These are phyloP conservation scores for Trichosporon coremiiforme DNA, from an alignment of 1,284 basidiomycete species.

Conservation along the genomic window DNA sequence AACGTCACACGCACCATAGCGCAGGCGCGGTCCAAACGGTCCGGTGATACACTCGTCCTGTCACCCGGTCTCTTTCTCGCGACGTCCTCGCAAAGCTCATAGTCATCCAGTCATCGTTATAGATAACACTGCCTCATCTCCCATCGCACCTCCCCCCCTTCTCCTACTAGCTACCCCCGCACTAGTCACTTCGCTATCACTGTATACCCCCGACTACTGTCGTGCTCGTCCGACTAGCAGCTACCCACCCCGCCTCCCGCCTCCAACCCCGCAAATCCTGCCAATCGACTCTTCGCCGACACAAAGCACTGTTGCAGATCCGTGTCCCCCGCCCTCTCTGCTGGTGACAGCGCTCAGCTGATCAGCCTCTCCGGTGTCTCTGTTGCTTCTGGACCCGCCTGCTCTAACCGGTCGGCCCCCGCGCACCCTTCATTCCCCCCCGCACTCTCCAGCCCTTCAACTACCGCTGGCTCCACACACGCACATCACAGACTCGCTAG, in stretches of 20 bases:
- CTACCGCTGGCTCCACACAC: neutral
- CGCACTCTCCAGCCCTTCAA: too few species aligned
- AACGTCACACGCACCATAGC: constrained; percentile 9
- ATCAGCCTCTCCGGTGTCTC: neutral
- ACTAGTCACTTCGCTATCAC: neutral
- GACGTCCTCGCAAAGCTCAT: too few species aligned
- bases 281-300: constrained; percentile 7
- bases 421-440: too few species aligned
- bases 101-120: too few species aligned
- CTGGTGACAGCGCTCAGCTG: neutral
- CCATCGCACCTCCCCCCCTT: neutral
- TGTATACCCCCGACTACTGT: neutral
- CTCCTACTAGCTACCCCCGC: neutral
- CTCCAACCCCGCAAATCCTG: neutral
- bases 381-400: neutral
- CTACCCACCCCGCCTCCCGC: neutral
- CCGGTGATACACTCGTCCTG: constrained; percentile 10
- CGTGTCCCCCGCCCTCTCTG: neutral
- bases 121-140: constrained; percentile 4
- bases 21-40: neutral
- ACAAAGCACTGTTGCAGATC: neutral
- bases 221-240: neutral
- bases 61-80: constrained; percentile 10
- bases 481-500: neutral
- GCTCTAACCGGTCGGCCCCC: too few species aligned